Evolutionary conservation across 352 stramenopile species (phyloP).

Genomic region (Porosira glacialis): DNA sequence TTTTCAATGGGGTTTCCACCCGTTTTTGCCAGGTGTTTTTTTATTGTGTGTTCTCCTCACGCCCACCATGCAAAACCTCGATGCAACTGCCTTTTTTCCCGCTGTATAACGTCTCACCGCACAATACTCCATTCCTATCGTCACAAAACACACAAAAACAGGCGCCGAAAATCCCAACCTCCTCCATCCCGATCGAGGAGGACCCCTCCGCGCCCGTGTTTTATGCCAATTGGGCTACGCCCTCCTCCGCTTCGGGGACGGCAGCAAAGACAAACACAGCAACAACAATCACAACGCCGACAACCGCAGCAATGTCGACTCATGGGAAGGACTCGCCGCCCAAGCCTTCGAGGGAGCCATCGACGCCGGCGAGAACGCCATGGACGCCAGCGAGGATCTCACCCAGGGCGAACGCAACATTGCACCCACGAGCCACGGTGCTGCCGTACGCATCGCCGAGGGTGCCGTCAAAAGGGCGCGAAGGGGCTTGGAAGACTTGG

Average conservation of each 20-base stretch:
- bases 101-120: too few relatives aligned
- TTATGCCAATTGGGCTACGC: conserved; percentile 48
- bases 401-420: conserved; percentile 4
- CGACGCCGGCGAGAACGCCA: conserved; percentile 22
- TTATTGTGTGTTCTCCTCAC: too few relatives aligned
- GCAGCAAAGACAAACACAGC: conserved; percentile 23
- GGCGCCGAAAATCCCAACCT: too few relatives aligned
- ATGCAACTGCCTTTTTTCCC: too few relatives aligned
- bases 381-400: conserved; percentile 11
- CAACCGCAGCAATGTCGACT: too few relatives aligned
- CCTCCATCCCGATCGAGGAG: conserved; percentile 34
- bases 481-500: conserved; percentile 11
- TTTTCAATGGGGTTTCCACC: too few relatives aligned
- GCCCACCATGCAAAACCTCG: too few relatives aligned
- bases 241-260: conserved; percentile 49
- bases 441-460: conserved; percentile 24
- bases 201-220: conserved; percentile 37
- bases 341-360: conserved; percentile 55
- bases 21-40: too few relatives aligned
- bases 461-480: conserved; percentile 19
- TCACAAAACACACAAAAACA: too few relatives aligned
- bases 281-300: too few relatives aligned
- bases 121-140: too few relatives aligned
- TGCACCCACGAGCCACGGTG: conserved; percentile 1
- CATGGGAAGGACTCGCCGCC: too few relatives aligned